Evolutionary conservation across 495 filamentous ascomycete genomes (phyloP).

Genomic region (Aspergillus carlsbadensis): DNA sequence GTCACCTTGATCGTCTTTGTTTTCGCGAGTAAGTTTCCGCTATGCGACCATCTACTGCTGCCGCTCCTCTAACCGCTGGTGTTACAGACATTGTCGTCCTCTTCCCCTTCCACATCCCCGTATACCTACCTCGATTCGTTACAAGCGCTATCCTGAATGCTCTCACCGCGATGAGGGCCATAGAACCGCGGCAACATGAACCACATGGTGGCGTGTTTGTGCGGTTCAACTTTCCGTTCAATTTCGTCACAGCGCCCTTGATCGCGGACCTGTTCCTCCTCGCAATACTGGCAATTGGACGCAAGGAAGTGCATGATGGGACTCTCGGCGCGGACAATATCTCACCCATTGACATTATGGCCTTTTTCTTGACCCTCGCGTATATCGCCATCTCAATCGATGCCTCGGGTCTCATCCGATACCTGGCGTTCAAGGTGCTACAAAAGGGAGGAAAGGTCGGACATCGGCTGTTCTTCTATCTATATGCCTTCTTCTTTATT

Average conservation of each 20-base stretch:
- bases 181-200: neutral
- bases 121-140: neutral
- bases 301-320: constrained; percentile 12
- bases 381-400: constrained; percentile 17
- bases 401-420: constrained; percentile 14
- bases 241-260: constrained; percentile 15
- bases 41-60: neutral
- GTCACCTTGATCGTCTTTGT: constrained; percentile 12
- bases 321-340: constrained; percentile 11
- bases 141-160: neutral
- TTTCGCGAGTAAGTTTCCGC: constrained; percentile 1
- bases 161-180: neutral
- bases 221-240: constrained; percentile 7
- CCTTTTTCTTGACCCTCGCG: constrained; percentile 13
- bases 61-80: neutral
- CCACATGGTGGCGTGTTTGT: neutral
- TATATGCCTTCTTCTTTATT: constrained; percentile 12
- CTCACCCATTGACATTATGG: constrained; percentile 14
- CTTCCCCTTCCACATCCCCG: constrained; percentile 8
- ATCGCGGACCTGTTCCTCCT: constrained; percentile 8
- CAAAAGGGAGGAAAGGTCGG: constrained; percentile 10
- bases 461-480: constrained; percentile 8
- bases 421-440: constrained; percentile 13
- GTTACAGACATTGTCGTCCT: constrained; percentile 10
- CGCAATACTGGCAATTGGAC: constrained; percentile 9